Evolutionary conservation across 805 yeast genomes (phyloP), one percentile per base, ranked within the genome.

Genomic region (Tetrapisispora nanseiensis): DNA sequence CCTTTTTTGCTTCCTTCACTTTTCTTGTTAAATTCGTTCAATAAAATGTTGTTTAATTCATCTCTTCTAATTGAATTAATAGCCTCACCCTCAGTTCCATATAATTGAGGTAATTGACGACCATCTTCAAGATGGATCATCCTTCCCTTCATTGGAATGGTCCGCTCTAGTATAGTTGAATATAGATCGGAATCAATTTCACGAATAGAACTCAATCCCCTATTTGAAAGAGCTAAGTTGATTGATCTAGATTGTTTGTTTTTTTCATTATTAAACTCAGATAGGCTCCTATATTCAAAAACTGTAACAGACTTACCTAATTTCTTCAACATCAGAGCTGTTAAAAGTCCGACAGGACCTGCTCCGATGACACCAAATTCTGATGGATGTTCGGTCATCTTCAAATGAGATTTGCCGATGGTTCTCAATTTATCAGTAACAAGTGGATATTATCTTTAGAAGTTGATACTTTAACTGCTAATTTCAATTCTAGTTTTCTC

Each of bases 61-160:
- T 78, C 70, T 39, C 97, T 69, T 56, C 86, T 94, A 39, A 89
- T 86, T 0, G 95, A 84, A 60, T 87, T 85, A 59, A 87, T 89
- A 33, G 76, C 66, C 61, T 86, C 94, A 11, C 95, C 95, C 51
- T 76, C 74, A 8, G 86, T 65, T 4, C 95, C 96, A 59, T 89
- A 89, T 35, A 67, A 50, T 54, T 87, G 95, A 24, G 82, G 68
- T 48, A 73, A 78, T 56, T 78, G 80, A 18, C 62, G 59, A 0
- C 94, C 95, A 11, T 68, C 52, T 12, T 63, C 39, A 48, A 80
- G 81, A 60, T 89, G 97, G 44, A 89, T 78, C 96, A 87, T 86
- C 33, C 97, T 69, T 2, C 95, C 96, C 33, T 74, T 65, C 90
- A 89, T 84, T 2, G 96, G 96, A 21, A 85, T 81, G 20, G 84